Evolutionary conservation across 75 land plant genomes (phyloP), one percentile per base, ranked within the genome.

Genomic region (Chamaecyparis obtusa): DNA sequence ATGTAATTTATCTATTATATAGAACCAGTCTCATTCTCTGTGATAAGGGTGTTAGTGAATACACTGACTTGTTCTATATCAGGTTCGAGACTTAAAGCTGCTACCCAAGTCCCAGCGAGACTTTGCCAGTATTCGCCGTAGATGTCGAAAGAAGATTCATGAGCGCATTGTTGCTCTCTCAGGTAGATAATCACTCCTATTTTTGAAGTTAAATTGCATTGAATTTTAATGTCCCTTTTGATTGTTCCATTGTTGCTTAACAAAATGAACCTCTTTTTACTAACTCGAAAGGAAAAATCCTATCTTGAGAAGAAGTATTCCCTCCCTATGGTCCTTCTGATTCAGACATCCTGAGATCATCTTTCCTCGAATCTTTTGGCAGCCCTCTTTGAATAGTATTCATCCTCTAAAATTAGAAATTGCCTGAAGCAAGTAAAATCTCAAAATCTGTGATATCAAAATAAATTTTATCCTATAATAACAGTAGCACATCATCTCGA

Each of bases 81-180:
- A 95, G 96, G 90, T 94, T 64, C 93, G 93, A 85, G 95, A 95
- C 79, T 9, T 91, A 51, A 95, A 95, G 86, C 83, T 94, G 60
- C 36, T 95, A 71, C 94, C 95, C 16, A 85, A 87, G 80, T 81
- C 89, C 33, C 84, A 84, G 0, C 93, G 96, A 69, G 90, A 87
- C 10, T 21, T 78, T 33, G 77, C 93, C 55, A 93, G 76, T 48
- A 60, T 88, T 51, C 84, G 93, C 9, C 93, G 95, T 0, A 89
- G 85, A 79, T 89, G 90, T 71, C 79, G 95, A n/a, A 95, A 88
- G 86, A 95, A 91, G 84, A 94, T 95, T 78, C 89, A 89, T 44
- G 96, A 95, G 88, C 89, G 96, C 72, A 92, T 95, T n/a, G 84
- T 77, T 89, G 94, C 94, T 85, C 69, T 94, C 75, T 88, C 90